Conservation (phyloP, 2,329 filamentous ascomycete species). For the Aspergillus felis region DNA sequence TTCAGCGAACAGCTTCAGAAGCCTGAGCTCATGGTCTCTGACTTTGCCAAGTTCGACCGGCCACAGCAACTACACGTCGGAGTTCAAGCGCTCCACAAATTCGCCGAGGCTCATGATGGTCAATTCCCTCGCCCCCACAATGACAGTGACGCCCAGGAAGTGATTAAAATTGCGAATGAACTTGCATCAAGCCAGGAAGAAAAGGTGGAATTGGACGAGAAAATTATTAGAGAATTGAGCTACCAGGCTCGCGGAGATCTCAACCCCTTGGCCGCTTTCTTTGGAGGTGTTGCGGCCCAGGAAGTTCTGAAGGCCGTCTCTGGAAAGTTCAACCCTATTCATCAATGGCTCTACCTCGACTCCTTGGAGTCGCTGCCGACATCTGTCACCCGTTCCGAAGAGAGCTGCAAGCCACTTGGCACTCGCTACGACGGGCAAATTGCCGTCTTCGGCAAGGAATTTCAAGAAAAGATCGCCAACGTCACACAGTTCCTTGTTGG, state of each 20-base stretch:
- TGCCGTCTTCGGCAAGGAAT: conserved; percentile 89
- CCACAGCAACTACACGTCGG: conserved; percentile 88
- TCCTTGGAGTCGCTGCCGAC: conserved; percentile 91
- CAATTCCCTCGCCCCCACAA: conserved; percentile 79
- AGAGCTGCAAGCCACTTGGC: conserved; percentile 79
- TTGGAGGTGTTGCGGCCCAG: conserved; percentile 88
- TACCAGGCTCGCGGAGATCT: conserved; percentile 92
- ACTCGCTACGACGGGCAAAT: conserved; percentile 96
- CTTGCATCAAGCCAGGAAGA: conserved; percentile 65
- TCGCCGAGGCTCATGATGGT: conserved; percentile 66
- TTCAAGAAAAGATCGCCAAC: conserved; percentile 89
- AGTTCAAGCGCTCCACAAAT: conserved; percentile 87
- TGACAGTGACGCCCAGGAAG: conserved; percentile 73
- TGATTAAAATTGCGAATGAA: conserved; percentile 70
- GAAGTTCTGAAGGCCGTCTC: conserved; percentile 96
- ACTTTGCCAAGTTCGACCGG: conserved; percentile 97
- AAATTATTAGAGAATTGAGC: conserved; percentile 85
- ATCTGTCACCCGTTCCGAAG: conserved; percentile 70
- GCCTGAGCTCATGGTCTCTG: conserved; percentile 85
- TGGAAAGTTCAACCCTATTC: conserved; percentile 93
- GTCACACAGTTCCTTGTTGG: conserved; percentile 91
- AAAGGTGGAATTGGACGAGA: conserved; percentile 82
- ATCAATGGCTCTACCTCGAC: conserved; percentile 96
- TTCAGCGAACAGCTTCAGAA: conserved; percentile 74
- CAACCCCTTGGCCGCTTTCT: conserved; percentile 88